These are phyloP conservation scores for Fusarium keratoplasticum DNA, from an alignment of 2,329 filamentous ascomycete species.

Conservation along the genomic window DNA sequence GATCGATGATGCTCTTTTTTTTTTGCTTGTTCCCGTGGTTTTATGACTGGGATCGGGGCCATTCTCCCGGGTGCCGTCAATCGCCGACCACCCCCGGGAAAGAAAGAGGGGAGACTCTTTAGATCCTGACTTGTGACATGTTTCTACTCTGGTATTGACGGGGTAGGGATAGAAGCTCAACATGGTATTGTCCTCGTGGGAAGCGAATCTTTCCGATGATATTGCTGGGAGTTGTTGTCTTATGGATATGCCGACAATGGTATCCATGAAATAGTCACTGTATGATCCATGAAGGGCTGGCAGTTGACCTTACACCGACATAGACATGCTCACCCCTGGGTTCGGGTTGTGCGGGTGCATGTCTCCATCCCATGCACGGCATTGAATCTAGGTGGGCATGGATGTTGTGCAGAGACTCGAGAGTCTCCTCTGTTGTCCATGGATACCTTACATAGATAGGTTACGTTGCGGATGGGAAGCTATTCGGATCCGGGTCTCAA, in stretches of 20 bases:
- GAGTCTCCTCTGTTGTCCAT: neutral
- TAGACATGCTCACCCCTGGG: constrained; percentile 8
- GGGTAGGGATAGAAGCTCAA: constrained; percentile 7
- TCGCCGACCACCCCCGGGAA: constrained; percentile 6
- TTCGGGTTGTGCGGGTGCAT: neutral
- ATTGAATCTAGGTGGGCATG: constrained; percentile 13
- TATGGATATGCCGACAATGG: neutral
- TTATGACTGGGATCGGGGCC: neutral
- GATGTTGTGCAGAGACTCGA: constrained; percentile 9
- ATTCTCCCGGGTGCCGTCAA: neutral
- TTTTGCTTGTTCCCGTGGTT: constrained; percentile 10
- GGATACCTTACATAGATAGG: neutral
- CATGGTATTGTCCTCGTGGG: neutral
- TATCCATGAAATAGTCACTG: neutral
- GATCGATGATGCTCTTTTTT: neutral
- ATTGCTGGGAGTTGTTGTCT: neutral
- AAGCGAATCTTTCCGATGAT: neutral
- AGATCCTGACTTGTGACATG: neutral
- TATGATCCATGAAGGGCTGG: neutral
- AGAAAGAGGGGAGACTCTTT: neutral
- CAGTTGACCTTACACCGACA: constrained; percentile 6
- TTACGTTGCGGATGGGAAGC: neutral
- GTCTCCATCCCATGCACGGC: constrained; percentile 22
- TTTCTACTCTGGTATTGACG: neutral
- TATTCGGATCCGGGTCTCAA: neutral